phyloP scores from a whole-genome alignment of 306 rosid genomes.

The Castanea crenata region DNA sequence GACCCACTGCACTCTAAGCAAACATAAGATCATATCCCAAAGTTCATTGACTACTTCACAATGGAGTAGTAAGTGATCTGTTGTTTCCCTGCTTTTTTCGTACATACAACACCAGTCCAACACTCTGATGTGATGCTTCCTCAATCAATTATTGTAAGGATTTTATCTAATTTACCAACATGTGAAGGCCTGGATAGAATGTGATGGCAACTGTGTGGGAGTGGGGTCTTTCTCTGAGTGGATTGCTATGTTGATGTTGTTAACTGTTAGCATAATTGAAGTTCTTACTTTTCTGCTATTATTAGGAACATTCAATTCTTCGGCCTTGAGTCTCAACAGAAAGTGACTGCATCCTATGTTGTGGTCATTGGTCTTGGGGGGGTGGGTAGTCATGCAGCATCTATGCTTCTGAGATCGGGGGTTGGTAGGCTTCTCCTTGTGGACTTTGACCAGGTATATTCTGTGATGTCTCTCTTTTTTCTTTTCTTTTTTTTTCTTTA shows the following conservation, averaged over 20 bases:
- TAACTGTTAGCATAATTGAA: neutral
- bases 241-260: neutral
- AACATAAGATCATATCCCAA: too few species aligned
- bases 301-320: conserved; percentile 90
- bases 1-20: too few species aligned
- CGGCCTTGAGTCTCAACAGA: conserved; percentile 73
- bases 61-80: too few species aligned
- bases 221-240: neutral
- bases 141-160: too few species aligned
- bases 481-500: neutral
- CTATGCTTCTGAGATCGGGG: conserved; percentile 92
- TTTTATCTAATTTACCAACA: too few species aligned
- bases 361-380: conserved; percentile 99
- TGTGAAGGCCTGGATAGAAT: too few species aligned
- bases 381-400: conserved; percentile 95
- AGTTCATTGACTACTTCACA: too few species aligned
- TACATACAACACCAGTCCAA: too few species aligned
- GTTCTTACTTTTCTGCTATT: conserved; percentile 9
- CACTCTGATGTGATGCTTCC: too few species aligned
- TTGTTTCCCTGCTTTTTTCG: too few species aligned
- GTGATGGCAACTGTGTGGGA: too few species aligned
- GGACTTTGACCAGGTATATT: conserved; percentile 92
- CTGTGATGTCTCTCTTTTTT: conserved; percentile 7
- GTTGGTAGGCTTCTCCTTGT: conserved; percentile 93
- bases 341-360: conserved; percentile 80